Base-by-base conservation (phyloP, 169 alveolate genomes). In the Plasmodium ovale region DNA sequence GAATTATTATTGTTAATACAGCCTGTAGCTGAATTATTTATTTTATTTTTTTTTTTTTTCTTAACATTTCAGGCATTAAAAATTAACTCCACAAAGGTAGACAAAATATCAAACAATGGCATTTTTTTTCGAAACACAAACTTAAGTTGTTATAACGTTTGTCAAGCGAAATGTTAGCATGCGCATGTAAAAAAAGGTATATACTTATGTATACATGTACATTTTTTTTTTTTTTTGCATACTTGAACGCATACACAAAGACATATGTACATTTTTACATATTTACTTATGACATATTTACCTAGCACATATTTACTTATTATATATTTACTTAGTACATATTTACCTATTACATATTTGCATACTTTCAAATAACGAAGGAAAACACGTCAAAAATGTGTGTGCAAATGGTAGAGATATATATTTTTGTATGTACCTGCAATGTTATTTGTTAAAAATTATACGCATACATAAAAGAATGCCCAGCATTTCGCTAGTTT, bases 341-440 rank as follows among this genome's bases (percentile, higher is more conserved):
- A n/a, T n/a, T n/a, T n/a, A n/a, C n/a, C n/a, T n/a, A n/a, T n/a
- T n/a, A n/a, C n/a, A n/a, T n/a, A n/a, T n/a, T n/a, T n/a, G n/a
- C n/a, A n/a, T n/a, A n/a, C n/a, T n/a, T n/a, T n/a, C n/a, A n/a
- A n/a, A n/a, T n/a, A n/a, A n/a, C n/a, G n/a, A n/a, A n/a, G n/a
- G n/a, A n/a, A n/a, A n/a, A n/a, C n/a, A n/a, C n/a, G n/a, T n/a
- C 7, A 54, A 54, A 54, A 54, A 7, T n/a, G 9, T 59, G 37
- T 59, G 70, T 59, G 70, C 70, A 59, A 27, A 51, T 12, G 44
- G 16, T 59, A 23, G 44, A 59, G 16, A 27, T 59, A 25, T 23
- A 59, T 25, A 58, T 25, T 25, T n/a, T 12, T 54, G 27, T 54
- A 19, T n/a, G 64, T 39, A 9, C 9, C 3, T 54, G 27, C 3